Evolutionary conservation across 2,329 filamentous ascomycete species (phyloP).

Genomic region (Exserohilum turcica): DNA sequence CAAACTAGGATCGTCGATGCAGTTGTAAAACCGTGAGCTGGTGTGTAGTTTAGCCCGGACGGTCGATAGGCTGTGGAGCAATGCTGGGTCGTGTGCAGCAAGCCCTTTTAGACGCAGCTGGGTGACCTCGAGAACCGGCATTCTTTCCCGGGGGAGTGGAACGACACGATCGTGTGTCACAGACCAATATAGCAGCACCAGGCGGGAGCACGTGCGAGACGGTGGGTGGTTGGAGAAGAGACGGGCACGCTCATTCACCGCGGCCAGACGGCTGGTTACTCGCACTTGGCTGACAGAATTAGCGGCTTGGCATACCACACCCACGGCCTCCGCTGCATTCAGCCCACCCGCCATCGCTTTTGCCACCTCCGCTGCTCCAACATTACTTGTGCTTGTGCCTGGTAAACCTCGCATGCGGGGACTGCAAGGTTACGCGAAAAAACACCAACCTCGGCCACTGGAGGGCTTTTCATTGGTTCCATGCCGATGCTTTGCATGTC

Average conservation of each 20-base stretch:
- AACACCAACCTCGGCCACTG: neutral
- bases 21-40: conserved; percentile 37
- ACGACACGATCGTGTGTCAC: conserved; percentile 27
- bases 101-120: conserved; percentile 34
- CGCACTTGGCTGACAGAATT: neutral
- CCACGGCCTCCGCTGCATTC: neutral
- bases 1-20: conserved; percentile 34
- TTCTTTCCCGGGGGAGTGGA: conserved; percentile 20
- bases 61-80: conserved; percentile 38
- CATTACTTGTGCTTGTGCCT: conserved; percentile 7
- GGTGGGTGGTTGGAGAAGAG: neutral
- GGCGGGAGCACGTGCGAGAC: conserved; percentile 3
- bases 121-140: conserved; percentile 38
- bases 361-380: conserved; percentile 1
- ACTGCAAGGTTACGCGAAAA: conserved; percentile 10
- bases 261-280: neutral
- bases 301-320: neutral
- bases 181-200: conserved; percentile 32
- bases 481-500: conserved; percentile 3
- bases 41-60: conserved; percentile 35
- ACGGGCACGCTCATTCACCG: neutral
- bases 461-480: neutral
- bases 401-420: conserved; percentile 4
- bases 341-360: conserved; percentile 1
- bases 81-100: conserved; percentile 20